Conservation (phyloP, 1,139 yeast species). For the Arxiozyma slooffiae region DNA sequence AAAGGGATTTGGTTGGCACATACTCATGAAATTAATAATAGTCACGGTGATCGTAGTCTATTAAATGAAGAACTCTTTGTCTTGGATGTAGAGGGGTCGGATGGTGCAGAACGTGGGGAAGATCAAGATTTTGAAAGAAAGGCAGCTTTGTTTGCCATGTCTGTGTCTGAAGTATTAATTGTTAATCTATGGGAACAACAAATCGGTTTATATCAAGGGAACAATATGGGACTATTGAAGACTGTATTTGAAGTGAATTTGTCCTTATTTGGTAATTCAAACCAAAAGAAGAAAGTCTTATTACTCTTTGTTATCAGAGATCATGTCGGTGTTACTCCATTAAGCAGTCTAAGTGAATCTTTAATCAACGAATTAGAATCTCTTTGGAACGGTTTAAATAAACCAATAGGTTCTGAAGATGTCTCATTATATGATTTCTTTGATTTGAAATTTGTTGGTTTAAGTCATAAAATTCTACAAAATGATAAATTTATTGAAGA, state of each 20-base stretch:
- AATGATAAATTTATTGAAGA: constrained; percentile 48
- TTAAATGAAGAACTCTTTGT: constrained; percentile 47
- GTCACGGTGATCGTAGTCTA: constrained; percentile 3
- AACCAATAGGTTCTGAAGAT: constrained; percentile 51
- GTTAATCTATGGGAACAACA: constrained; percentile 96
- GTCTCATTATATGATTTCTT: constrained; percentile 63
- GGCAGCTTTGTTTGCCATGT: constrained; percentile 86
- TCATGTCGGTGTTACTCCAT: constrained; percentile 80
- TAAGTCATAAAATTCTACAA: constrained; percentile 79
- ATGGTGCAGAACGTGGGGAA: constrained; percentile 95
- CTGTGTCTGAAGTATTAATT: constrained; percentile 84
- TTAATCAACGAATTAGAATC: constrained; percentile 57
- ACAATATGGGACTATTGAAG: constrained; percentile 88
- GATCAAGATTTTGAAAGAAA: constrained; percentile 97
- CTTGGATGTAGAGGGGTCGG: constrained; percentile 96
- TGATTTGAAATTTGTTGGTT: constrained; percentile 70
- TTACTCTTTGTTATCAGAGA: constrained; percentile 86
- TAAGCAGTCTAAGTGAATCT: constrained; percentile 59
- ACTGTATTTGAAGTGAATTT: constrained; percentile 94
- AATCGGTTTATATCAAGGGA: constrained; percentile 94
- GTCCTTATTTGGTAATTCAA: constrained; percentile 46
- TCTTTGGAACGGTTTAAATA: constrained; percentile 70
- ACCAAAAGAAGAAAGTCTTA: constrained; percentile 50
- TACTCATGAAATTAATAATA: constrained; percentile 35
- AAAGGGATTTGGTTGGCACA: constrained; percentile 91